Conservation (phyloP, 1,284 basidiomycete species). For the Peniophora sp. region DNA sequence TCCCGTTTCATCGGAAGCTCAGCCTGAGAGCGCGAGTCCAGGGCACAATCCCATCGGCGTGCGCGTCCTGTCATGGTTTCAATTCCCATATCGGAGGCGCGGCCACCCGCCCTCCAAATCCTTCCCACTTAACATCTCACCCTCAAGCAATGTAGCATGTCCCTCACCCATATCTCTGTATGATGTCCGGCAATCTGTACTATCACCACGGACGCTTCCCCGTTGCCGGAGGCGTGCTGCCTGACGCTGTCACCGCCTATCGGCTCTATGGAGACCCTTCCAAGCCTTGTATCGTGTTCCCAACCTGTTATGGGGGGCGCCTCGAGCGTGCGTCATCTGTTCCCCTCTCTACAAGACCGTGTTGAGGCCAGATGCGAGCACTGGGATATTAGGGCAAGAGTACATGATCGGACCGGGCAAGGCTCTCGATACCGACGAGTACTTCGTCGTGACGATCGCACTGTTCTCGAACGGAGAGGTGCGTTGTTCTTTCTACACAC, state of each 20-base stretch:
- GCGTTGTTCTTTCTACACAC: too few relatives aligned
- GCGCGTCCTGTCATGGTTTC: too few relatives aligned
- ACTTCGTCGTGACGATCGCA: slow-evolving; percentile 50
- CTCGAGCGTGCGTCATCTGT: slow-evolving; percentile 20
- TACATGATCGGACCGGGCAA: slow-evolving; percentile 46
- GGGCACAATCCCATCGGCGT: too few relatives aligned
- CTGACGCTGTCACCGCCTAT: slow-evolving; percentile 26
- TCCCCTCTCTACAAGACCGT: not conserved
- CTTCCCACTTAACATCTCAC: too few relatives aligned
- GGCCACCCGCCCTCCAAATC: too few relatives aligned
- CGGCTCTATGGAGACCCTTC: slow-evolving; percentile 25
- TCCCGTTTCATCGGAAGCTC: too few relatives aligned
- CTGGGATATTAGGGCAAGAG: slow-evolving; percentile 32
- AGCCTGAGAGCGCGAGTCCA: too few relatives aligned
- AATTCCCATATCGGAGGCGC: too few relatives aligned
- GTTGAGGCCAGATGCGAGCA: slow-evolving; percentile 4
- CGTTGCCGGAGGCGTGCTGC: slow-evolving; percentile 23
- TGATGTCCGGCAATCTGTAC: slow-evolving; percentile 18
- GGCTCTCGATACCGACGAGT: slow-evolving; percentile 40
- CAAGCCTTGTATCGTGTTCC: slow-evolving; percentile 28
- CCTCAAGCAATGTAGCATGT: too few relatives aligned
- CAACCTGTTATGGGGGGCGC: slow-evolving; percentile 26
- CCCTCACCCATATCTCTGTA: too few relatives aligned
- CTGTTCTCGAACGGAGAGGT: slow-evolving; percentile 56
- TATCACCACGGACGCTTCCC: slow-evolving; percentile 27